Conservation (phyloP, 129 eudicot species). For the Helianthus annuus region HanXRQr2.0-SUNRISE NC_035440.2:100875103-100875602, state of each 20-base stretch:
- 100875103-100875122: too few relatives aligned
- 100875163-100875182: too few relatives aligned
- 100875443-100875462: neutral
- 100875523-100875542: constrained; percentile 62
- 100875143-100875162: too few relatives aligned
- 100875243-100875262: too few relatives aligned
- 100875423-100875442: neutral
- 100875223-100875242: too few relatives aligned
- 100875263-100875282: neutral
- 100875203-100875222: too few relatives aligned
- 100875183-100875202: too few relatives aligned
- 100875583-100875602: constrained; percentile 84
- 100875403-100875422: too few relatives aligned
- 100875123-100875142: too few relatives aligned
- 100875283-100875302: neutral
- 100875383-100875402: too few relatives aligned
- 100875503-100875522: constrained; percentile 89
- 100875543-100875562: constrained; percentile 63
- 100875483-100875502: constrained; percentile 85
- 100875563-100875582: constrained; percentile 70
- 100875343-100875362: neutral
- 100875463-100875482: constrained; percentile 45
- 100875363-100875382: too few relatives aligned
- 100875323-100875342: neutral
- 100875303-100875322: neutral